These are phyloP conservation scores for Beauveria scarabaeidicola DNA, from an alignment of 2,329 filamentous ascomycete species.

Conservation along the genomic window DNA sequence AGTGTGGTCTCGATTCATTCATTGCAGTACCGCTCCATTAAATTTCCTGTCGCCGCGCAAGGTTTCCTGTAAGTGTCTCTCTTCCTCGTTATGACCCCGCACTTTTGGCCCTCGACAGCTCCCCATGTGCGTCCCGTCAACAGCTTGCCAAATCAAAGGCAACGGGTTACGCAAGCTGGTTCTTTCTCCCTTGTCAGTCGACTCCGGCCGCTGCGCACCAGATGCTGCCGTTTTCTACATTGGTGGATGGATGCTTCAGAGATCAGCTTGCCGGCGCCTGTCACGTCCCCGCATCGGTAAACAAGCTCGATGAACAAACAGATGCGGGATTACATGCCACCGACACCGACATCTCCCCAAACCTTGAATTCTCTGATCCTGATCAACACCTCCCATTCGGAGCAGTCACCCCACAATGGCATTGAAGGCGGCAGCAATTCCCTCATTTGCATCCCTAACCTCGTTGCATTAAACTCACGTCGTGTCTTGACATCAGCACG, in stretches of 20 bases:
- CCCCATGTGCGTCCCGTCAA: not conserved
- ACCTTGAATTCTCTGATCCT: not conserved
- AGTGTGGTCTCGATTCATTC: not conserved
- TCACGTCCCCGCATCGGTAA: not conserved
- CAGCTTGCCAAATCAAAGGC: not conserved
- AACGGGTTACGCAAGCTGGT: not conserved
- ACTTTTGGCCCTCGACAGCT: not conserved
- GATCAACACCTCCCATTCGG: not conserved
- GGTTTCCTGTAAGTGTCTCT: conserved; percentile 3
- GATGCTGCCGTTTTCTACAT: not conserved
- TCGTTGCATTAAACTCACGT: not conserved
- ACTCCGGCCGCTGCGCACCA: not conserved
- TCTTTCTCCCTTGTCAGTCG: not conserved
- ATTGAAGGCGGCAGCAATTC: not conserved
- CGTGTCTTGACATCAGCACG: not conserved
- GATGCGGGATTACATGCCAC: conserved; percentile 4
- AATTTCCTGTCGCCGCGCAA: not conserved
- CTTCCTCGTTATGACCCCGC: not conserved
- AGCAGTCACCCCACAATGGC: not conserved
- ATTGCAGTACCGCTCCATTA: not conserved
- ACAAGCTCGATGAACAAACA: not conserved
- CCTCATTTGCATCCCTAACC: not conserved
- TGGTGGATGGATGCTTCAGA: not conserved
- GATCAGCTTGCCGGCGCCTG: not conserved
- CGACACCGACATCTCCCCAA: not conserved